A percentile compares a stretch with the other conserved stretches of the same genome.
These are phyloP conservation scores for Trypanosomatidae sp. DNA, from an alignment of 208 protist genomes.

Conservation along the genomic window DNA sequence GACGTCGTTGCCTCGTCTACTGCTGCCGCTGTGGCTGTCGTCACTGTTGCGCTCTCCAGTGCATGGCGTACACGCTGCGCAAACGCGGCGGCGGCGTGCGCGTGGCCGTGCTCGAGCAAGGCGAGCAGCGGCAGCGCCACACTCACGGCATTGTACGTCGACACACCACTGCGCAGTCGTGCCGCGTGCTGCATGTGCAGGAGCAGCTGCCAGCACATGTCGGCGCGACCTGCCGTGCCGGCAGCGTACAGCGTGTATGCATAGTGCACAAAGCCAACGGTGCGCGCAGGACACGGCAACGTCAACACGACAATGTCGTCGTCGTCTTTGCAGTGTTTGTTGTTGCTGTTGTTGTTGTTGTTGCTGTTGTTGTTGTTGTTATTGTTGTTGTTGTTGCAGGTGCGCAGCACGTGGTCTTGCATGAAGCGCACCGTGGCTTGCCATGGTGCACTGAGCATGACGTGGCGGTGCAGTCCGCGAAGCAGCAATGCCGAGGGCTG, in stretches of 20 bases:
- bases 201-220: conserved; percentile 7
- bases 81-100: conserved; percentile 14
- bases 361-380: too few relatives aligned
- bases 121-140: conserved; percentile 44
- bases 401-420: conserved; percentile 3
- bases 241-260: conserved; percentile 67
- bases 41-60: conserved; percentile 1
- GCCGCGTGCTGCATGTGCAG: conserved; percentile 5
- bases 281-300: conserved; percentile 7
- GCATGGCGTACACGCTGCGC: conserved; percentile 1
- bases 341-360: too few relatives aligned
- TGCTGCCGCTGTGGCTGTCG: conserved; percentile 4
- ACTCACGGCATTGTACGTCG: conserved; percentile 47
- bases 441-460: conserved; percentile 52
- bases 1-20: conserved; percentile 2
- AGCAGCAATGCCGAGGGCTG: conserved; percentile 12
- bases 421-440: conserved; percentile 19
- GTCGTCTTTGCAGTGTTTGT: conserved; percentile 13
- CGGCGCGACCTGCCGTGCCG: conserved; percentile 20
- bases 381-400: too few relatives aligned
- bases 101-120: conserved; percentile 42
- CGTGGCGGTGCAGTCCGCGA: conserved; percentile 56
- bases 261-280: conserved; percentile 56
- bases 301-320: conserved; percentile 10
- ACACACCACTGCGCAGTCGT: conserved; percentile 1